Base-by-base conservation (phyloP, 495 filamentous ascomycete genomes). In the Aspergillus wentii region DNA sequence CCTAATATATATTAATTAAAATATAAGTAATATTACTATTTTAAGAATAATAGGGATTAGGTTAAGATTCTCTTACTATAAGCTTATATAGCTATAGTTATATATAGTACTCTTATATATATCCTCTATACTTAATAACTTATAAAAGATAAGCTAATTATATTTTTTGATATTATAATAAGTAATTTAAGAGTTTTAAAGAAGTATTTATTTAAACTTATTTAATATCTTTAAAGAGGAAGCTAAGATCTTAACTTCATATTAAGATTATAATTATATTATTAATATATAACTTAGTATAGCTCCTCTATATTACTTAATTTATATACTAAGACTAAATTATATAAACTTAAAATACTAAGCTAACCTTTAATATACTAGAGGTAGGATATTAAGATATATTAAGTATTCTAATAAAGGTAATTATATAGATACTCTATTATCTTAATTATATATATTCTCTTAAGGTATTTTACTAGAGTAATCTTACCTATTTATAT, bases 351-450 rank as follows among this genome's bases (percentile, higher is more conserved):
- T n/a, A n/a, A n/a, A n/a, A n/a, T n/a, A n/a, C n/a, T n/a, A n/a
- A n/a, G n/a, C n/a, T n/a, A n/a, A n/a, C n/a, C n/a, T n/a, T n/a
- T n/a, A n/a, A n/a, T n/a, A n/a, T n/a, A n/a, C n/a, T n/a, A n/a
- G n/a, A n/a, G n/a, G n/a, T n/a, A n/a, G n/a, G n/a, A n/a, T n/a
- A n/a, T n/a, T n/a, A n/a, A n/a, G n/a, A n/a, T n/a, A n/a, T n/a
- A n/a, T n/a, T n/a, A n/a, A n/a, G n/a, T n/a, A n/a, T n/a, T n/a
- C n/a, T n/a, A n/a, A 35, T 17, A 17, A 13, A 7, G n/a, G 20
- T 13, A 35, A 17, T 19, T 11, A 2, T 20, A 57, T 41, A 68
- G 57, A 8, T 31, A 42, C 15, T 49, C 34, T 7, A 23, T 41
- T 20, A 33, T 34, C 27, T 41, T n/a, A 14, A 41, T 23, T 17